Conservation (phyloP, 164 flowering plant genomes). For the Stephania cephalantha region DNA sequence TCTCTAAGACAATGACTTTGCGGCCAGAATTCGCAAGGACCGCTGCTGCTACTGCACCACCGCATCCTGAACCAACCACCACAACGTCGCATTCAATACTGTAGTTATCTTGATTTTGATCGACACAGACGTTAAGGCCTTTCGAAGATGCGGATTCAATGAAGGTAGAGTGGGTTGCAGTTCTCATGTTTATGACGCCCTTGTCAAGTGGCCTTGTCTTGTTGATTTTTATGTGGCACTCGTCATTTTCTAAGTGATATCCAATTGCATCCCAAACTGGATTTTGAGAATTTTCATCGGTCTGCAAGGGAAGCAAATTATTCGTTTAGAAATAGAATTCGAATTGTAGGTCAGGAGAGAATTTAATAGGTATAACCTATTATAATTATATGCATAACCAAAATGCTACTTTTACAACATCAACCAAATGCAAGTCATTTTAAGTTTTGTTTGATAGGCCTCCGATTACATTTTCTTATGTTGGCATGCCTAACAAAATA, state of each 20-base stretch:
- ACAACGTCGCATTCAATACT: conserved; percentile 56
- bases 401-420: too few relatives aligned
- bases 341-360: too few relatives aligned
- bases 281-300: conserved; percentile 39
- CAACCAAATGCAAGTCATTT: too few relatives aligned
- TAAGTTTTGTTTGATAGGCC: too few relatives aligned
- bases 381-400: too few relatives aligned
- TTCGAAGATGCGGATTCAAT: conserved; percentile 31
- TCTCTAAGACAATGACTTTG: conserved; percentile 59
- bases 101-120: conserved; percentile 20
- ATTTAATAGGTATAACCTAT: too few relatives aligned
- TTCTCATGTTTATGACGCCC: conserved; percentile 39
- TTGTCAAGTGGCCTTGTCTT: conserved; percentile 47
- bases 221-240: conserved; percentile 5
- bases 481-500: too few relatives aligned
- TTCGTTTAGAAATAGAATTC: background rate
- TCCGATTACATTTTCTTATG: too few relatives aligned
- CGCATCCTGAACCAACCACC: conserved; percentile 60
- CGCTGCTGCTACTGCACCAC: conserved; percentile 76
- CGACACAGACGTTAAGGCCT: conserved; percentile 34
- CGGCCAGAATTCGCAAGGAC: conserved; percentile 49
- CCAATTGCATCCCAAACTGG: conserved; percentile 53
- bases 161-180: conserved; percentile 34
- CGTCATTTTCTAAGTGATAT: conserved; percentile 25
- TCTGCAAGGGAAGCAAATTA: conserved; percentile 24